Evolutionary conservation across 495 filamentous ascomycete genomes (phyloP).

Genomic region (Penicillium malachiteum): DNA sequence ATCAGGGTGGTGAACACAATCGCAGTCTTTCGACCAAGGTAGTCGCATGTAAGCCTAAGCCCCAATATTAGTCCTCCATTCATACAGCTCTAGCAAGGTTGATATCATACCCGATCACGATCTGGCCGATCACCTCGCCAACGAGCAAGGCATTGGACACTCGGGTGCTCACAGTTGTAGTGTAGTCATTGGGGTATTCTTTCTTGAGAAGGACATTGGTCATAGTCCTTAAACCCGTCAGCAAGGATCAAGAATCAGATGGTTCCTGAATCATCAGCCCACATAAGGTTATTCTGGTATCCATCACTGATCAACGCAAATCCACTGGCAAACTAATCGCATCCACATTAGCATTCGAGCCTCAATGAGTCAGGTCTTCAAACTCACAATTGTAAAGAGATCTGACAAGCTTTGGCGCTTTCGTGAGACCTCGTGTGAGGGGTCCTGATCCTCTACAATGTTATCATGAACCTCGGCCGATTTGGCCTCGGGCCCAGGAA

Average conservation of each 20-base stretch:
- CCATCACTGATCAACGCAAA: slow-evolving; percentile 54
- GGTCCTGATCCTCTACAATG: slow-evolving; percentile 5
- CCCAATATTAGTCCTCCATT: not conserved
- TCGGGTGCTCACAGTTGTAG: slow-evolving; percentile 42
- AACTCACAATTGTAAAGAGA: slow-evolving; percentile 45
- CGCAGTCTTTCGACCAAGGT: slow-evolving; percentile 51
- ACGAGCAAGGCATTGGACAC: slow-evolving; percentile 55
- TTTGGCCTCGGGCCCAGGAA: not conserved
- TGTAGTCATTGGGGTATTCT: slow-evolving; percentile 48
- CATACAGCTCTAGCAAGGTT: not conserved
- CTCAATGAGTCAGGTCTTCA: not conserved
- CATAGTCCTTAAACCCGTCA: slow-evolving; percentile 40
- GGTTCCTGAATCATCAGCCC: not conserved
- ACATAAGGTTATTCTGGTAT: slow-evolving; percentile 55
- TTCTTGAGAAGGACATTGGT: slow-evolving; percentile 49
- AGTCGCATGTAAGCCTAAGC: slow-evolving; percentile 48
- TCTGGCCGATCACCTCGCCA: slow-evolving; percentile 52
- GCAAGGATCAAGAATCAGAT: not conserved
- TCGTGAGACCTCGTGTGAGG: slow-evolving; percentile 26
- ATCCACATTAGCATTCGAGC: not conserved
- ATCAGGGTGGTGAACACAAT: slow-evolving; percentile 51
- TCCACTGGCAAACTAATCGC: slow-evolving; percentile 40
- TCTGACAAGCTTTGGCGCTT: slow-evolving; percentile 45
- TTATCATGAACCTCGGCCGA: slow-evolving; percentile 2
- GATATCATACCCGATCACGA: slow-evolving; percentile 40